Base-by-base conservation (phyloP, 345 rosid genomes). In the Eucalyptus viminalis region DNA sequence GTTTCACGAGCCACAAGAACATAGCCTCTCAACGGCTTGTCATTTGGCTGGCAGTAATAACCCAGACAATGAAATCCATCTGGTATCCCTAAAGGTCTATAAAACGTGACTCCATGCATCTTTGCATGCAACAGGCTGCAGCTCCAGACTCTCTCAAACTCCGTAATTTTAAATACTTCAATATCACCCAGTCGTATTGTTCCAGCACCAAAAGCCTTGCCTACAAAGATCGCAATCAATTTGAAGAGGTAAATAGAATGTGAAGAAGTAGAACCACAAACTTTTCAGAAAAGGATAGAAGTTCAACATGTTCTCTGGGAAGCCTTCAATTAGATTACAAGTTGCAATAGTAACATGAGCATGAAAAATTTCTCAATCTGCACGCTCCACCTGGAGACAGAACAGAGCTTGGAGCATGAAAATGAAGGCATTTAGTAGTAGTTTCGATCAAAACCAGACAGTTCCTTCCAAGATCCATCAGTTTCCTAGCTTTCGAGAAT, bases 41-140 rank as follows among this genome's bases (percentile, higher is more conserved):
- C 94, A 16, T 92, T 95, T 43, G 90, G 89, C 92, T 97, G 99
- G 88, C 98, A 96, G 88, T 95, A 96, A 91, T 96, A 87, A 89
- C 99, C 99, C 27, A 97, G 94, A 91, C 96, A 94, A 91, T 92
- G 90, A 90, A 94, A 97, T 31, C 96, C 95, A 89, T 94, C 92
- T 0, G 99, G 99, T 89, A 95, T 94, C 40, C 94, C 95, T 22
- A 90, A 90, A 29, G 98, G 97, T 91, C 90, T 96, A 86, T 96
- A 96, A 95, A 96, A 96, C 14, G 95, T 81, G 43, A 92, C 92
- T 80, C 95, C 92, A 91, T 92, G 94, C 5, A 89, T 80, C 89
- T 93, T 95, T 5, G 93, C 94, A 4, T 58, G 94, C 86, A 92
- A 90, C 47, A 90, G 88, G 89, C 54, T 87, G 90, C 93, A 95